These are phyloP conservation scores for Saccharomyces hybrid DNA, from an alignment of 1,139 yeast species.

Conservation along the genomic window DNA sequence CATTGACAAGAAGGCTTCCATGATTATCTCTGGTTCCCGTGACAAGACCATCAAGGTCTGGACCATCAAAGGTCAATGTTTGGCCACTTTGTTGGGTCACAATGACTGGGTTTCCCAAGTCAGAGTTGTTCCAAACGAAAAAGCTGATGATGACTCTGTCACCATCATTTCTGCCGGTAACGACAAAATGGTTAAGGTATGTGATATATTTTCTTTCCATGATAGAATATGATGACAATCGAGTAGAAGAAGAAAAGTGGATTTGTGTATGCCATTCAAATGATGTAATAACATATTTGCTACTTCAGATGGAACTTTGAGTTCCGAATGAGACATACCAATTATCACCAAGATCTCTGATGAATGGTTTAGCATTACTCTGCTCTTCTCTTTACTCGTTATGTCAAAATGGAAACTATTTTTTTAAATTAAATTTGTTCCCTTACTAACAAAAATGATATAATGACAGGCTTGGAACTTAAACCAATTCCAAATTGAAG, in stretches of 20 bases:
- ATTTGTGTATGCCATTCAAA: slow-evolving; percentile 27
- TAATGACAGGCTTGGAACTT: slow-evolving; percentile 83
- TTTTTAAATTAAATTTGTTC: not conserved
- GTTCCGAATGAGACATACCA: slow-evolving; percentile 85
- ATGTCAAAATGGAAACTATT: not conserved
- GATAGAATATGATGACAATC: not conserved
- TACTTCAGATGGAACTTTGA: slow-evolving; percentile 87
- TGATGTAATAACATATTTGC: slow-evolving; percentile 86
- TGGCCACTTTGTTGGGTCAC: slow-evolving; percentile 91
- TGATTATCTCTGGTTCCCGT: slow-evolving; percentile 98
- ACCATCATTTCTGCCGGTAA: slow-evolving; percentile 97
- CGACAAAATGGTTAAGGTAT: slow-evolving; percentile 99
- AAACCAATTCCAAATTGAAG: slow-evolving; percentile 75
- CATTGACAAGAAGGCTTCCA: slow-evolving; percentile 94
- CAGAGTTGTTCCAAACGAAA: slow-evolving; percentile 52
- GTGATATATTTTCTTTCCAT: slow-evolving; percentile 35
- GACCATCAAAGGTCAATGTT: slow-evolving; percentile 99
- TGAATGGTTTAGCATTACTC: slow-evolving; percentile 21
- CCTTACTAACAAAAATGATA: too few relatives aligned
- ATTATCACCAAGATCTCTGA: slow-evolving; percentile 99
- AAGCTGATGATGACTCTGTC: slow-evolving; percentile 45
- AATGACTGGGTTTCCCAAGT: slow-evolving; percentile 99
- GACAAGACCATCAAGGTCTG: slow-evolving; percentile 99
- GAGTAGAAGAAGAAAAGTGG: not conserved
- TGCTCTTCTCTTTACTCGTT: not conserved